Conservation (phyloP, 1,284 basidiomycete species). For the Acaromyces ingoldii region DNA sequence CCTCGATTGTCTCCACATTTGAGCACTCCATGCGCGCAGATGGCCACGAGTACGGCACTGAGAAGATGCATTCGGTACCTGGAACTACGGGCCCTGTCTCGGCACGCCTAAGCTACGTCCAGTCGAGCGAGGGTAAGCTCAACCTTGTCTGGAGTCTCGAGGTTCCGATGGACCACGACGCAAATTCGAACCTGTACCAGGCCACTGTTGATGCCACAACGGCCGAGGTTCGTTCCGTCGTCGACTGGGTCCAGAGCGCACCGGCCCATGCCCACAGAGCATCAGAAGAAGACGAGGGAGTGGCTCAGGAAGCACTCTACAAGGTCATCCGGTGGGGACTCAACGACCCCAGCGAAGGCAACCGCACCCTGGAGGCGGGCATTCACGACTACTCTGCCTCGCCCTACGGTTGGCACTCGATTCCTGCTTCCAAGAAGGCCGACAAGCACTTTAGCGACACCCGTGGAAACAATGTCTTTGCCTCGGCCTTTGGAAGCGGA, state of each 20-base stretch:
- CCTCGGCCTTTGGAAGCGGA: slow-evolving; percentile 27
- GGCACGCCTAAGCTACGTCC: slow-evolving; percentile 38
- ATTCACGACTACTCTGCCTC: slow-evolving; percentile 23
- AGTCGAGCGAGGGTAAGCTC: slow-evolving; percentile 21
- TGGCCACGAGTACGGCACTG: slow-evolving; percentile 5
- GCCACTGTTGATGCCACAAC: slow-evolving; percentile 33
- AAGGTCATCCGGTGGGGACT: slow-evolving; percentile 38
- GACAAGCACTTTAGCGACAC: slow-evolving; percentile 33
- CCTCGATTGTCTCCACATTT: neutral
- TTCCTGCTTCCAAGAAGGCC: slow-evolving; percentile 17
- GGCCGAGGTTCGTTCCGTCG: slow-evolving; percentile 28
- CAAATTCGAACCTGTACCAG: slow-evolving; percentile 29
- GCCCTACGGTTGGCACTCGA: slow-evolving; percentile 37
- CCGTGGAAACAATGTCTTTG: slow-evolving; percentile 41
- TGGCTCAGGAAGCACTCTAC: slow-evolving; percentile 19
- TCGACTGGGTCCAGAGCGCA: slow-evolving; percentile 31
- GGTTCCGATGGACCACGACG: slow-evolving; percentile 27
- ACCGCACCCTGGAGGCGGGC: slow-evolving; percentile 27
- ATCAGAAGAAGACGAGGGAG: slow-evolving; percentile 5
- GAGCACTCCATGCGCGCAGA: slow-evolving; percentile 1
- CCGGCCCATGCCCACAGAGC: neutral
- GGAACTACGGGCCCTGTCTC: slow-evolving; percentile 33
- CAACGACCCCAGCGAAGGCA: slow-evolving; percentile 41
- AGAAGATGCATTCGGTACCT: slow-evolving; percentile 33
- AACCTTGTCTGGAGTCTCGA: slow-evolving; percentile 37